Evolutionary conservation across 768 basidiomycete genomes (phyloP), one percentile per base, ranked within the genome.

Genomic region (Termitomyces sp.): DNA sequence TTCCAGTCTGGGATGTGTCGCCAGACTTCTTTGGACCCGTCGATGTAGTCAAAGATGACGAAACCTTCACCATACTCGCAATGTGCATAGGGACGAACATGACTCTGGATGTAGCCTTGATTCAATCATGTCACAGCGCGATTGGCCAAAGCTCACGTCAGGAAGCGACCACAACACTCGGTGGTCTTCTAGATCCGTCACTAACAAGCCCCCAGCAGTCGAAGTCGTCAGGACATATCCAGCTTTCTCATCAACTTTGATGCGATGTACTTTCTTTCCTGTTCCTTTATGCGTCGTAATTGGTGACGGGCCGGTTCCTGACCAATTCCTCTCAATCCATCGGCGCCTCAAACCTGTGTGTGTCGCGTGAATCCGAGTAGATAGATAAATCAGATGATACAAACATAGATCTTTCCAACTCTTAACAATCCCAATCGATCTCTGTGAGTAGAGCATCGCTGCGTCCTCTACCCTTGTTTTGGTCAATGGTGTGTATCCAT

Each of bases 41-140:
- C 79, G 23, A 68, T 48, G 33, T 86, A 81, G 65, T 91, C 87
- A 67, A 91, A 89, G 50, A 92, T 72, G 50, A 91, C 73, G 66
- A 82, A 91, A 9, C 91, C 91, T 32, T 79, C 72, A 14, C 76
- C 83, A 62, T 91, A 93, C 70, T 93, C 91, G 63, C 83, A 81
- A 65, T 92, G 90, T 0, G 89, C 89, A 50, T 76, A 80, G 9
- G 66, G 62, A 36, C 80, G 79, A 32, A 88, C 81, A 65, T 85
- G 78, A 20, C 61, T 64, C 82, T 86, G 55, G 38, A 56, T 54
- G 64, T 20, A 5, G 8, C 43, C 40, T 13, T 33, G 53, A 32
- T 44, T 33, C n/a, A 4, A 28, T 64, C 67, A 26, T 54, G 58
- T 30, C 18, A 9, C 28, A 49, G 20, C 14, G 10, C 51, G 48